Conservation (phyloP, 192 early-diverging fungal genomes). For the Diversispora eburnea region DNA sequence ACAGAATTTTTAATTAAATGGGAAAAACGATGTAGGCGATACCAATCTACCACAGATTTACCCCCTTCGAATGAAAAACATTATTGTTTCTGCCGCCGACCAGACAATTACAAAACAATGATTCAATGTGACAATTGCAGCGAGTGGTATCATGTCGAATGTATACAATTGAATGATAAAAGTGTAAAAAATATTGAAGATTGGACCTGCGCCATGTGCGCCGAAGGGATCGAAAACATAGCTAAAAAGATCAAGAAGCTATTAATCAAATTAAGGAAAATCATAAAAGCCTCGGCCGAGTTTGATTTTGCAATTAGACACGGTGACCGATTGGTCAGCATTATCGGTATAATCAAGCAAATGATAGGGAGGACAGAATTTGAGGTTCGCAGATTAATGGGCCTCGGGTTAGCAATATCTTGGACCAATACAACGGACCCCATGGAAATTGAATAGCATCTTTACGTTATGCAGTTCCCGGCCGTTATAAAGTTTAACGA, state of each 20-base stretch:
- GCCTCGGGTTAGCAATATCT: neutral
- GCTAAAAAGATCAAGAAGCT: neutral
- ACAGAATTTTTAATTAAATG: neutral
- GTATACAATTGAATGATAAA: constrained; percentile 37
- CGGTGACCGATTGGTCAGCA: neutral
- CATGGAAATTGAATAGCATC: too few relatives aligned
- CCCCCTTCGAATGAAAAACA: neutral
- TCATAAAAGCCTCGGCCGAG: neutral
- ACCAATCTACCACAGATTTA: neutral
- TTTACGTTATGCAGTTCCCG: too few relatives aligned
- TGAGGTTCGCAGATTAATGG: neutral
- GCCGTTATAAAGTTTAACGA: too few relatives aligned
- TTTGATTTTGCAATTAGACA: neutral
- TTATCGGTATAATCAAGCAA: neutral
- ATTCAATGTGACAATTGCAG: constrained; percentile 63
- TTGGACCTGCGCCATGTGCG: neutral
- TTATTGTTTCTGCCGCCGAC: constrained; percentile 61
- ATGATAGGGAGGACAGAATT: neutral
- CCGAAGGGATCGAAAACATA: neutral
- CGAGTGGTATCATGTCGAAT: constrained; percentile 66
- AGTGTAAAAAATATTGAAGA: neutral
- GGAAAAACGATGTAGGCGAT: neutral
- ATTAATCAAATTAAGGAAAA: neutral
- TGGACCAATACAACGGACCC: too few relatives aligned
- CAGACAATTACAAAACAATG: constrained; percentile 61